These are phyloP conservation scores for Vaccinium corymbosum DNA, from an alignment of 148 eudicot species.

Conservation along the genomic window DNA sequence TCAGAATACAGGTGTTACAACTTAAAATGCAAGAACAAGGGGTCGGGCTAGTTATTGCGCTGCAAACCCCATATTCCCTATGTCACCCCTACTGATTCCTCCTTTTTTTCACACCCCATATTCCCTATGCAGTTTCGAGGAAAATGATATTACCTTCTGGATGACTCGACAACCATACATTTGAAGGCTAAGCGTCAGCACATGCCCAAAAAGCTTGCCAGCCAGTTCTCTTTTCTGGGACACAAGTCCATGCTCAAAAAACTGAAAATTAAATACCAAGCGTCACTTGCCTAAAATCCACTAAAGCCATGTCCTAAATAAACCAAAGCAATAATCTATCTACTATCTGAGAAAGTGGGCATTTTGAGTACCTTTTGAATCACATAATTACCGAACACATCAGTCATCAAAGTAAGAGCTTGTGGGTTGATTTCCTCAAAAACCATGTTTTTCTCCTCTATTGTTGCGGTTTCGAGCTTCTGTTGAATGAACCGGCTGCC, in stretches of 20 bases:
- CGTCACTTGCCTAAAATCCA: not conserved
- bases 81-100: too few species aligned
- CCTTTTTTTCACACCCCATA: too few species aligned
- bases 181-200: conserved; percentile 88
- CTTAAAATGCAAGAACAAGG: not conserved
- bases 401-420: conserved; percentile 91
- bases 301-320: not conserved
- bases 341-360: not conserved
- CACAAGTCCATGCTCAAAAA: conserved; percentile 94
- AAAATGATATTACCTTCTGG: conserved; percentile 65
- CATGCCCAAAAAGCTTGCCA: conserved; percentile 77
- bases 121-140: not conserved
- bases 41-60: not conserved
- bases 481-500: conserved; percentile 99
- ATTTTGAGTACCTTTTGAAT: conserved; percentile 73
- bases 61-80: not conserved
- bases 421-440: conserved; percentile 83
- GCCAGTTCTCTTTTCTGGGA: conserved; percentile 86
- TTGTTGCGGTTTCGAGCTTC: conserved; percentile 91
- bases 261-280: conserved; percentile 36
- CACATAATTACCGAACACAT: conserved; percentile 97
- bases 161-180: conserved; percentile 99
- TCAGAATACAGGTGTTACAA: not conserved
- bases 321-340: not conserved
- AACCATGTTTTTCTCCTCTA: conserved; percentile 89